Conservation (phyloP, 1,139 yeast species). For the Saccharomyces hybrid region DNA sequence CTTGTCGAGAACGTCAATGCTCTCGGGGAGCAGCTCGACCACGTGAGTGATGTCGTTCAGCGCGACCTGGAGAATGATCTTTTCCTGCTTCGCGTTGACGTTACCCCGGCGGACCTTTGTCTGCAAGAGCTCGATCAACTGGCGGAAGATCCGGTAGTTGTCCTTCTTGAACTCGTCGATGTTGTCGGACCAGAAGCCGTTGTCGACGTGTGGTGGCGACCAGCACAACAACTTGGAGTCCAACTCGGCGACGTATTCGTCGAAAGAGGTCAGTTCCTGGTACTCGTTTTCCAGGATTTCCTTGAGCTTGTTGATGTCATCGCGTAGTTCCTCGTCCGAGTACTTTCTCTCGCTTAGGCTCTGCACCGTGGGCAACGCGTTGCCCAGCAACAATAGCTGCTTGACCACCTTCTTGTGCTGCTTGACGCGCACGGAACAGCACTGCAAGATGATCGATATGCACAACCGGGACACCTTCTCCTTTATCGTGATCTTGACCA, state of each 20-base stretch:
- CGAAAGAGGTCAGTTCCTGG: constrained; percentile 79
- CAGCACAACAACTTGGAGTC: constrained; percentile 71
- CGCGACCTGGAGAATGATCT: constrained; percentile 32
- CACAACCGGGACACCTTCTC: constrained; percentile 84
- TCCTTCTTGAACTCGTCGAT: constrained; percentile 66
- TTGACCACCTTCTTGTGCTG: constrained; percentile 40
- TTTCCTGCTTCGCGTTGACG: constrained; percentile 17
- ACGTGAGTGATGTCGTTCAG: constrained; percentile 68
- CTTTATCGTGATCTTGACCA: constrained; percentile 76
- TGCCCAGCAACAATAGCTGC: constrained; percentile 66
- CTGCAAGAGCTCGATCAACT: constrained; percentile 41
- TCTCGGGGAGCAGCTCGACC: constrained; percentile 57
- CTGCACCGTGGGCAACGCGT: constrained; percentile 62
- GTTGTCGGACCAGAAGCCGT: constrained; percentile 86
- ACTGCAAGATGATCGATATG: constrained; percentile 62
- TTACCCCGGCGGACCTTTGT: constrained; percentile 18
- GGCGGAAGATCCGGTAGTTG: constrained; percentile 64
- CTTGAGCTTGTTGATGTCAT: constrained; percentile 55
- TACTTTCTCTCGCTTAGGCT: constrained; percentile 80
- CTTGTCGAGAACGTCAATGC: constrained; percentile 42
- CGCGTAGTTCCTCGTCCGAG: constrained; percentile 86
- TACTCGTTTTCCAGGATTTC: constrained; percentile 63
- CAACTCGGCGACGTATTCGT: constrained; percentile 82
- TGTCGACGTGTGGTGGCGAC: constrained; percentile 90
- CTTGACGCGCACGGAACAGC: constrained; percentile 36